These are phyloP conservation scores for Malassezia yamatoensis DNA, from an alignment of 1,284 basidiomycete genomes.

Conservation along the genomic window DNA sequence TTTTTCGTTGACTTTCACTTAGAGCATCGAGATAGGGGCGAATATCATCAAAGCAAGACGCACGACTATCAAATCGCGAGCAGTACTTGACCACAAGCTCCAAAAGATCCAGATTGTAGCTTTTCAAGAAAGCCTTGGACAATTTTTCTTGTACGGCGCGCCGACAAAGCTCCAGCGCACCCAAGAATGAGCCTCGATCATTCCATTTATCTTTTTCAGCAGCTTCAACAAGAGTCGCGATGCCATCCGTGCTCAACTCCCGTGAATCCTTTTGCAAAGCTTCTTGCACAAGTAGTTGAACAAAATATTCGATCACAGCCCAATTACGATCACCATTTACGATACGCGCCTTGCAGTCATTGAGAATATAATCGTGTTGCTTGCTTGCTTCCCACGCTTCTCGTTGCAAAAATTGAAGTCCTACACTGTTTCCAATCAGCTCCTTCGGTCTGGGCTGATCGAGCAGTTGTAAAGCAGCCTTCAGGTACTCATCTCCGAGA, in stretches of 20 bases:
- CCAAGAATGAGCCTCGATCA: slow-evolving; percentile 16
- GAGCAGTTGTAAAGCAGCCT: slow-evolving; percentile 4
- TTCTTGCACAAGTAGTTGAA: background rate
- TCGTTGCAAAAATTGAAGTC: slow-evolving; percentile 8
- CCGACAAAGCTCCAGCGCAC: slow-evolving; percentile 6
- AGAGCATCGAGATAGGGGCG: background rate
- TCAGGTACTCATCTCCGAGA: background rate
- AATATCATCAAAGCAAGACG: slow-evolving; percentile 14
- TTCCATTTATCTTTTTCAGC: slow-evolving; percentile 13
- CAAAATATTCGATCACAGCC: slow-evolving; percentile 8
- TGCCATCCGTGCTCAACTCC: background rate
- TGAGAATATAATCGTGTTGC: background rate
- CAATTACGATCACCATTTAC: slow-evolving; percentile 16
- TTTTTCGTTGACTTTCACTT: background rate
- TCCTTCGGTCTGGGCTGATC: background rate
- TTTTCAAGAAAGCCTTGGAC: background rate
- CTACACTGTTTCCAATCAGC: slow-evolving; percentile 7
- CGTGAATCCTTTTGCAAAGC: background rate
- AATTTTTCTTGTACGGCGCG: background rate
- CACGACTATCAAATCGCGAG: background rate
- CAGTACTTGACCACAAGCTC: slow-evolving; percentile 2
- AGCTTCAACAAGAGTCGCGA: background rate
- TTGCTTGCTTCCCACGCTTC: slow-evolving; percentile 6
- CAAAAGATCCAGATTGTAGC: background rate
- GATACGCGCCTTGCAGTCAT: slow-evolving; percentile 11